Percentiles rank a stretch among this genome's conserved stretches.
Evolutionary conservation across 2,329 filamentous ascomycete genomes (phyloP).

Genomic region (Plectosphaerella sp.): DNA sequence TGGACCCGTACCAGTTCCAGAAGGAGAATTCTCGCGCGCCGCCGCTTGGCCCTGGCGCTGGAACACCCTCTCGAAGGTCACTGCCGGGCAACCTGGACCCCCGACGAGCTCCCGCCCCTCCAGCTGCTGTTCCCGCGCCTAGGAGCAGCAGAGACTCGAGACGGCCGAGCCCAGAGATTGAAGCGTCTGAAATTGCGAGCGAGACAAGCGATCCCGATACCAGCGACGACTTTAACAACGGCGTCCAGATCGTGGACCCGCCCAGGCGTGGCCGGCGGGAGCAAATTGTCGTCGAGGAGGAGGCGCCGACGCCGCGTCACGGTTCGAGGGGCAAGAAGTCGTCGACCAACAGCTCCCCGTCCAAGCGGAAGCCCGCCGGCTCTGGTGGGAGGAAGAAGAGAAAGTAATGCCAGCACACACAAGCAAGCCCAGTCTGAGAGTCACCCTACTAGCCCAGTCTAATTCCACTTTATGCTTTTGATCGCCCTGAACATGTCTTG

Average conservation of each 20-base stretch:
- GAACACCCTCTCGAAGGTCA: slow-evolving; percentile 29
- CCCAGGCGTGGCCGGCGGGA: slow-evolving; percentile 19
- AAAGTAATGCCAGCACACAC: slow-evolving; percentile 16
- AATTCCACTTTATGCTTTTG: too few relatives aligned
- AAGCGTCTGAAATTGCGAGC: slow-evolving; percentile 29
- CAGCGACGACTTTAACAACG: slow-evolving; percentile 30
- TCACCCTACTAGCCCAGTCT: too few relatives aligned
- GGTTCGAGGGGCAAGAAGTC: slow-evolving; percentile 33
- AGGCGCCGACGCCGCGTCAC: slow-evolving; percentile 21
- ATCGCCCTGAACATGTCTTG: too few relatives aligned
- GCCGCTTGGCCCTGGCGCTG: slow-evolving; percentile 22
- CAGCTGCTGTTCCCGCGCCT: slow-evolving; percentile 16
- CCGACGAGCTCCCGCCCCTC: slow-evolving; percentile 18
- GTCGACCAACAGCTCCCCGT: slow-evolving; percentile 27
- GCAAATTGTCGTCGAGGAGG: slow-evolving; percentile 35
- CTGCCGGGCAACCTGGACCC: slow-evolving; percentile 27
- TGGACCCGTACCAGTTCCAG: slow-evolving; percentile 51
- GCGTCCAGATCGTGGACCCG: slow-evolving; percentile 25
- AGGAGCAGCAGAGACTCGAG: slow-evolving; percentile 25
- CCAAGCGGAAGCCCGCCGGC: slow-evolving; percentile 33
- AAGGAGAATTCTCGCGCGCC: slow-evolving; percentile 36
- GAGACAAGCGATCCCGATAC: slow-evolving; percentile 23
- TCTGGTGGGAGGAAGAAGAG: slow-evolving; percentile 27
- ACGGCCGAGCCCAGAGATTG: slow-evolving; percentile 22
- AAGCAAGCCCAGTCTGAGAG: too few relatives aligned